A percentile compares a stretch with the other conserved stretches of the same genome.
phyloP scores from a whole-genome alignment of 305 asterid species.

The Coffea humblotiana region DNA sequence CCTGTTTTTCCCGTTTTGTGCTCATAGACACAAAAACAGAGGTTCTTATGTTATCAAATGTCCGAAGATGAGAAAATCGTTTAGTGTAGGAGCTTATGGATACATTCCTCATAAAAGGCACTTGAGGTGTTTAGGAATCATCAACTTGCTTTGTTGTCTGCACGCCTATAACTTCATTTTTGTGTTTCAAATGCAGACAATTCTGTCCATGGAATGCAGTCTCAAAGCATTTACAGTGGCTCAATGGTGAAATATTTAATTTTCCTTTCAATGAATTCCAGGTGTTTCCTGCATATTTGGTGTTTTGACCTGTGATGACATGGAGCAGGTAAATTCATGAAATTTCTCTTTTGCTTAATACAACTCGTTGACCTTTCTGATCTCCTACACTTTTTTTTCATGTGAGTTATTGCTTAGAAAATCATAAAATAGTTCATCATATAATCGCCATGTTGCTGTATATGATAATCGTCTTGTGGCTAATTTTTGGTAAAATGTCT shows the following conservation, averaged over 20 bases:
- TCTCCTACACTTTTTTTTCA: background rate
- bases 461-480: no score
- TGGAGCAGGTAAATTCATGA: slow-evolving; percentile 77
- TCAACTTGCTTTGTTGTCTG: slow-evolving; percentile 2
- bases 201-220: background rate
- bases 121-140: background rate
- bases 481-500: no score
- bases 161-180: slow-evolving; percentile 2
- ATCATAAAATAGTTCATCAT: background rate
- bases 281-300: slow-evolving; percentile 94
- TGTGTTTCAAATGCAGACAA: no score
- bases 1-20: no score
- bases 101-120: background rate
- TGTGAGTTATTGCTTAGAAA: background rate
- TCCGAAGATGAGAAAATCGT: background rate
- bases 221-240: slow-evolving; percentile 5
- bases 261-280: slow-evolving; percentile 29
- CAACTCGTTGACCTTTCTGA: background rate
- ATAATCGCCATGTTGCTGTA: no score
- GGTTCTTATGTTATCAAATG: background rate
- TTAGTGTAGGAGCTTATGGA: background rate
- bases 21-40: no score
- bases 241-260: slow-evolving; percentile 5
- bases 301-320: slow-evolving; percentile 19
- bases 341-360: background rate